A percentile compares a stretch with the other conserved stretches of the same genome.
These are phyloP conservation scores for Huntiella abstrusa DNA, from an alignment of 2,329 filamentous ascomycete species.

Conservation along the genomic window DNA sequence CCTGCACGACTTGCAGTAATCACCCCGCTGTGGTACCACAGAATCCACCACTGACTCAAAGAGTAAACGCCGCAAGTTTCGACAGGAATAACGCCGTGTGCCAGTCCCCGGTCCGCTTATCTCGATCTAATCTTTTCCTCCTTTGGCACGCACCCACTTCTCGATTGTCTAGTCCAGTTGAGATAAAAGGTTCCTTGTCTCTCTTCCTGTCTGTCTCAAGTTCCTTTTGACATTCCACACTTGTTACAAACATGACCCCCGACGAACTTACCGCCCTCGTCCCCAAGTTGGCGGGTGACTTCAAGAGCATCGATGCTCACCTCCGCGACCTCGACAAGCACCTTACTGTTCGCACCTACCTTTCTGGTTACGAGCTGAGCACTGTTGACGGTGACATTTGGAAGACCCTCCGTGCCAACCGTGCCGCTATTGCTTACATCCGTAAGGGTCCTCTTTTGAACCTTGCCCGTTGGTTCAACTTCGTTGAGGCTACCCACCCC, in stretches of 20 bases:
- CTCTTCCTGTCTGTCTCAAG: background rate
- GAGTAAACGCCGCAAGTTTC: background rate
- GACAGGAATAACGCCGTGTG: background rate
- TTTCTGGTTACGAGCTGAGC: constrained; percentile 62
- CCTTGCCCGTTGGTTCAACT: constrained; percentile 71
- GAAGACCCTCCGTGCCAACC: constrained; percentile 66
- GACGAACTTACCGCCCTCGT: constrained; percentile 35
- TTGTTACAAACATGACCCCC: constrained; percentile 30
- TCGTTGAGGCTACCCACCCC: constrained; percentile 63
- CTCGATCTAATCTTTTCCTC: constrained; percentile 1
- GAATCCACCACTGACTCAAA: constrained; percentile 10
- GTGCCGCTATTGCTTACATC: constrained; percentile 63
- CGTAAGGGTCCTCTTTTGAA: constrained; percentile 62
- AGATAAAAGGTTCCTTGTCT: background rate
- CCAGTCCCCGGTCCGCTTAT: background rate
- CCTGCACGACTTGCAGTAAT: constrained; percentile 1
- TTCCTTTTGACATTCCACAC: background rate
- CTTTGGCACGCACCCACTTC: background rate
- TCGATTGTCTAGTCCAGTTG: background rate
- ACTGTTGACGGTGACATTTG: constrained; percentile 67
- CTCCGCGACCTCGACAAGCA: constrained; percentile 69
- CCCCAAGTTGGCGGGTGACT: constrained; percentile 42
- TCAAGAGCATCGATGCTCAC: constrained; percentile 61
- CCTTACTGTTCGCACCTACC: constrained; percentile 68
- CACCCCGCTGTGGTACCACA: constrained; percentile 8